Evolutionary conservation across 1,284 basidiomycete species (phyloP).

Genomic region (Microstroma glucosiphilum): DNA sequence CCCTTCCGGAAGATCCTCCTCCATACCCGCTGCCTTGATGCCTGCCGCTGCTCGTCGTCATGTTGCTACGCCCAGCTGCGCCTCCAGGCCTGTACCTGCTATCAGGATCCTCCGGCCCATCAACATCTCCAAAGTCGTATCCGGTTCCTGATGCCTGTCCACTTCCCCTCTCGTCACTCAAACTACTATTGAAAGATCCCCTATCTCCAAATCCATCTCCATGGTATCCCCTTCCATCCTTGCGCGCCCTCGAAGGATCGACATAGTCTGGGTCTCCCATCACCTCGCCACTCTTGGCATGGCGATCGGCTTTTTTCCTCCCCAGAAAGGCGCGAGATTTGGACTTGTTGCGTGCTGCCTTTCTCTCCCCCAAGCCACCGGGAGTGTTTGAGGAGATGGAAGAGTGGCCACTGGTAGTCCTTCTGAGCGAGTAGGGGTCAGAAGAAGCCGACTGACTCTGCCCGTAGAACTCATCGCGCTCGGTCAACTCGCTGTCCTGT

Average conservation of each 20-base stretch:
- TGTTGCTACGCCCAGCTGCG: too few species aligned
- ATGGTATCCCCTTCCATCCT: too few species aligned
- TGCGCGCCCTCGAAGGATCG: too few species aligned
- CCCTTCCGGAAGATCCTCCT: not conserved
- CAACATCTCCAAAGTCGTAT: slow-evolving; percentile 5
- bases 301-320: slow-evolving; percentile 16
- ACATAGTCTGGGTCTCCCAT: slow-evolving; percentile 13
- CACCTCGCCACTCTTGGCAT: slow-evolving; percentile 9
- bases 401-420: not conserved
- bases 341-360: slow-evolving; percentile 8
- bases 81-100: slow-evolving; percentile 6
- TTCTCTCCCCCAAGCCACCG: slow-evolving; percentile 8
- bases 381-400: not conserved
- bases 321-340: slow-evolving; percentile 10
- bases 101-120: slow-evolving; percentile 19
- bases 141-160: not conserved
- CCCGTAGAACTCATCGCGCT: slow-evolving; percentile 11
- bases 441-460: not conserved
- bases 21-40: not conserved
- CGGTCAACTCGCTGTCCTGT: not conserved
- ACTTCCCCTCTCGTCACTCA: not conserved
- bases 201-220: too few species aligned
- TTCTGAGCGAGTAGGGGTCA: slow-evolving; percentile 9
- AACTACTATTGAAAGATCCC: too few species aligned
- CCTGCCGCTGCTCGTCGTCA: not conserved